Evolutionary conservation across 352 stramenopile genomes (phyloP), one percentile per base, ranked within the genome.

Genomic region (Globisporangium camurandrum): DNA sequence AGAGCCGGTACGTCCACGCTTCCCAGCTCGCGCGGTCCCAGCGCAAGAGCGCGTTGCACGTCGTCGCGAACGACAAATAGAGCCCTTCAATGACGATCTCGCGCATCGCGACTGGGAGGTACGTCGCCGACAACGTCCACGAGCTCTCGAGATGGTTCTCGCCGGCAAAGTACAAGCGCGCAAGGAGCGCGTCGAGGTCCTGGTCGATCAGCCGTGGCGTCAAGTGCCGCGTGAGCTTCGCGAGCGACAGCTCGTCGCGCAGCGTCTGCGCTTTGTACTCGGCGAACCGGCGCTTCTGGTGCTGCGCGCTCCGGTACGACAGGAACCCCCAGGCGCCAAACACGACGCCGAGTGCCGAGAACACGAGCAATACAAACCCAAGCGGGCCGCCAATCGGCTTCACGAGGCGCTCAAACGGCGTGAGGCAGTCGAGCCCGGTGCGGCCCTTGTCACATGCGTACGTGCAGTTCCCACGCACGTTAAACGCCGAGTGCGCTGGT

Each of bases 371-470:
- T 12, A 84, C 67, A 56, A 93, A 93, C 22, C 77, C 77, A 4
- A 93, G 41, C 4, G 74, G 69, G 4, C 83, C 83, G 40, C 80
- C 83, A 40, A 93, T 88, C 23, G 80, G 80, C 49, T 90, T 80
- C 24, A 90, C 64, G 23, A 93, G 71, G 1, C 75, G 69, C 54
- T 93, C 83, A 46, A 93, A 93, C 1, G 83, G 83, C 1, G 83
- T 93, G 36, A 92, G 61, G 47, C 83, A 93, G 50, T 90, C 74
- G 0, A 90, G 59, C 5, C 79, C 83, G 30, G 73, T 89, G 7
- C 78, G 75, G 0, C 83, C 83, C 52, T 90, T 91, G 28, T 76
- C 76, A 38, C 83, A 93, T 1, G 75, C 78, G 48, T 93, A 93
- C 10, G 73, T 83, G 50, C 83, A 93, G 31, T 87, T 86, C 11